Evolutionary conservation across 805 yeast genomes (phyloP), one percentile per base, ranked within the genome.

Genomic region (Candida nonsorbophila): DNA sequence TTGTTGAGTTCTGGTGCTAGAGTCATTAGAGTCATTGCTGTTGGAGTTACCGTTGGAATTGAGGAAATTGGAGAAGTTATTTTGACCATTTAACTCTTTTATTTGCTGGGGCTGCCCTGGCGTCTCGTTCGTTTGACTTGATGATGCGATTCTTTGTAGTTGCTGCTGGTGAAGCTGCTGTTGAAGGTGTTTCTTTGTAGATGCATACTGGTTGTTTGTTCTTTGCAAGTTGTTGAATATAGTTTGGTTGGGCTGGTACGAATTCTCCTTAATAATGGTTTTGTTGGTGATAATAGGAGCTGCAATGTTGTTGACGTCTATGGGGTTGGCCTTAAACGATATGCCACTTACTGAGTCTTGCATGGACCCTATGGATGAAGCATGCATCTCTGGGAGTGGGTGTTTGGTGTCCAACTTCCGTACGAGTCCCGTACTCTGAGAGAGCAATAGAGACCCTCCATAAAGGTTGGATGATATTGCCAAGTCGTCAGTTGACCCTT

Each of bases 1-100:
- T 47, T 83, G 92, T 47, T 85, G 95, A 0, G 94, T 84, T 56
- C 95, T 67, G 1, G 32, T 40, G 25, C 34, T 38, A 6, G 25
- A 14, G n/a, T 35, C 29, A 19, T 25, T 27, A 16, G 16, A 24
- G 12, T 20, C 18, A 18, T 30, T 30, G 10, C 14, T 10, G n/a
- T 22, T 19, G n/a, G 33, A 13, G 15, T 16, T 28, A 7, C 20
- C 20, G 16, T 24, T 28, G 11, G 30, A 39, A 22, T 36, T 44
- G 20, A 57, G 44, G 24, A 55, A 57, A 36, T 53, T 49, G 11
- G 58, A 41, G 30, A 57, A 57, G 39, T 57, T 55, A 22, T 51
- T 53, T 9, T 50, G 54, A 4, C 48, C 55, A 27, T 43, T 47
- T 19, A 32, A 35, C 13, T 36, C 38, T 22, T 26, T 24, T 7